Evolutionary conservation across 2,329 filamentous ascomycete genomes (phyloP), one percentile per base, ranked within the genome.

Genomic region (Orbilia blumenaviensis): DNA sequence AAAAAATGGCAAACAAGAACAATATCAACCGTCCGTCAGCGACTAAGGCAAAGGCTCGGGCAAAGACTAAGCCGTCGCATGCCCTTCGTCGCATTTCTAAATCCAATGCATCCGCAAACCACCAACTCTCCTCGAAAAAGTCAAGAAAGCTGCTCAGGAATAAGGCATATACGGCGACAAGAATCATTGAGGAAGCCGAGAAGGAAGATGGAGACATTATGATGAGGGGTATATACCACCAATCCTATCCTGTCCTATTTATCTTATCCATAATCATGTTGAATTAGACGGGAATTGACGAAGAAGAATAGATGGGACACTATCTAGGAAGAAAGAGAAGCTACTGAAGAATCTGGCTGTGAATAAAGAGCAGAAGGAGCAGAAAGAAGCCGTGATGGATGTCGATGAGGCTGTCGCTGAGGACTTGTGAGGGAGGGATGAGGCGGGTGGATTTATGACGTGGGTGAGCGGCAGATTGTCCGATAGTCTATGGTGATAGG

Each of bases 1-100:
- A 25, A 44, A 44, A 44, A 41, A 76, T 76, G 72, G 72, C 72
- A 42, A 76, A 76, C 48, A 76, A 76, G 16, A 76, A 76, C 29
- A 76, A 76, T 21, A 23, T 50, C 32, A 76, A 76, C 48, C 64
- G 72, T 12, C 72, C 72, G 0, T 58, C 48, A 5, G 23, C 44
- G 7, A 54, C 72, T 0, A 76, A 76, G 27, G 16, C 72, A 8
- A 76, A 69, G 32, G 72, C 72, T 9, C 61, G 38, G 1, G 34
- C 71, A 18, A 76, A 58, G 21, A 38, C 52, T 9, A 76, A 76
- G n/a, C 72, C 72, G 2, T 76, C 72, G 0, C 60, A 69, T 21
- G 12, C 58, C 29, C 58, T 76, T 16, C 54, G 58, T 25, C 64
- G 72, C 9, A 36, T 69, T 16, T 76, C 72, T 1, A 76, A 76